Evolutionary conservation across 495 filamentous ascomycete species (phyloP), one percentile per base, ranked within the genome.

Genomic region (Aspergillus egyptiacus): DNA sequence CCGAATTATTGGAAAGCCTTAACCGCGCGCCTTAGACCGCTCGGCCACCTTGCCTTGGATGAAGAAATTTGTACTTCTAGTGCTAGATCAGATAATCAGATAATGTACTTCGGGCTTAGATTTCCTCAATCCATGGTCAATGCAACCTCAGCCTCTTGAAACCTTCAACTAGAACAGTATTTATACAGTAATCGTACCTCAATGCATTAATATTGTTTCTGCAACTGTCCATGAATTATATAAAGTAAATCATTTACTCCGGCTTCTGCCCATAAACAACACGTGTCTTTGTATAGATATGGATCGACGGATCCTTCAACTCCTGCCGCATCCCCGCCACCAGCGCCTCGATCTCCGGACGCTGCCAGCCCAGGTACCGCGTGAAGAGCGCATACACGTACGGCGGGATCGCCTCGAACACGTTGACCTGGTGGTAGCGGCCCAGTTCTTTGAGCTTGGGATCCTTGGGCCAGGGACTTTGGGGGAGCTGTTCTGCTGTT

Each of bases 301-400:
- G 79, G 13, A 74, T 59, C 5, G 57, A 66, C 4, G 65, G 58
- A 53, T 82, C 74, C 33, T 69, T 60, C 27, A 85, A 46, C 34
- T 77, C 79, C n/a, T 67, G 68, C 31, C 74, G 68, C 3, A 81
- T 69, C 11, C 76, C 65, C 8, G 70, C 73, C 2, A 79, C 65
- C 47, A 83, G 67, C 7, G 69, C 69, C 51, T 82, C 72, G 18
- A 78, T 72, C 56, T 84, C 67, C 17, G 68, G 69, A 46, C 64
- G 11, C 44, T 70, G 39, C 72, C 76, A 80, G 2, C 77, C 75
- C 11, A 79, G 66, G n/a, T 74, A 66, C 14, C 72, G 70, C 1
- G 77, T 81, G 51, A 83, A 80, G 1, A 80, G 56, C 20, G 70
- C 71, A 38, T 76, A 73, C 22, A 62, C 70, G 40, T 79, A 72